A percentile compares a stretch with the other conserved stretches of the same genome.
Evolutionary conservation across 2,329 filamentous ascomycete species (phyloP).

Genomic region (Penicillium hordei): DNA sequence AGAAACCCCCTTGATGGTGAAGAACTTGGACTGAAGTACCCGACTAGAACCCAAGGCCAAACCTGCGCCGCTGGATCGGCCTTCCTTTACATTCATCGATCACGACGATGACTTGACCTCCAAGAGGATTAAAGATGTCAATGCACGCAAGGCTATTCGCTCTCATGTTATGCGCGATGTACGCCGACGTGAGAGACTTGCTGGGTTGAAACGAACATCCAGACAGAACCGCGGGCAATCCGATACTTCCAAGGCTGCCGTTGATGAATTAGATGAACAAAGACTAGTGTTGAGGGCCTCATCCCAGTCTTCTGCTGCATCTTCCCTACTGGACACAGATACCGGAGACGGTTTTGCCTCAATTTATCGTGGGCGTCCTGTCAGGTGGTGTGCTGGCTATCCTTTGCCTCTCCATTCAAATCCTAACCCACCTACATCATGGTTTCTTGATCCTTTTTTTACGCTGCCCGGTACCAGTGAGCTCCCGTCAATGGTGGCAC

Average conservation of each 20-base stretch:
- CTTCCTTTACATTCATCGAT: conserved; percentile 44
- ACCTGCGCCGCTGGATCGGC: conserved; percentile 27
- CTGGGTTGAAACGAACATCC: conserved; percentile 39
- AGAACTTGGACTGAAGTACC: background rate
- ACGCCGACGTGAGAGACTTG: conserved; percentile 41
- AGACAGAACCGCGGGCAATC: conserved; percentile 24
- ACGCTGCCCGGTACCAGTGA: conserved; percentile 32
- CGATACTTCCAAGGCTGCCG: conserved; percentile 7
- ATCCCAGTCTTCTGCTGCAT: conserved; percentile 15
- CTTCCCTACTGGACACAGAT: conserved; percentile 2
- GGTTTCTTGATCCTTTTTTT: conserved; percentile 38
- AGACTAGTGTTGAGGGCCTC: conserved; percentile 15
- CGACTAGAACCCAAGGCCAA: conserved; percentile 23
- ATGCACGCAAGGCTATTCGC: conserved; percentile 42
- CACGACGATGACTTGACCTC: conserved; percentile 42
- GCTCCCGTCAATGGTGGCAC: conserved; percentile 27
- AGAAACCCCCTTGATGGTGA: background rate
- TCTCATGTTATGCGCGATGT: conserved; percentile 48
- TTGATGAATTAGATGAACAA: conserved; percentile 12
- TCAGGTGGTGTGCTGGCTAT: conserved; percentile 20
- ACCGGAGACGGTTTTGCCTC: conserved; percentile 1
- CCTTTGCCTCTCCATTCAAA: conserved; percentile 16
- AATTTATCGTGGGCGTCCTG: conserved; percentile 16
- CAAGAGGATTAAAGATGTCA: conserved; percentile 41
- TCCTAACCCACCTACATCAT: conserved; percentile 24